Base-by-base conservation (phyloP, 148 eudicot species). In the Fagopyrum esculentum region DNA sequence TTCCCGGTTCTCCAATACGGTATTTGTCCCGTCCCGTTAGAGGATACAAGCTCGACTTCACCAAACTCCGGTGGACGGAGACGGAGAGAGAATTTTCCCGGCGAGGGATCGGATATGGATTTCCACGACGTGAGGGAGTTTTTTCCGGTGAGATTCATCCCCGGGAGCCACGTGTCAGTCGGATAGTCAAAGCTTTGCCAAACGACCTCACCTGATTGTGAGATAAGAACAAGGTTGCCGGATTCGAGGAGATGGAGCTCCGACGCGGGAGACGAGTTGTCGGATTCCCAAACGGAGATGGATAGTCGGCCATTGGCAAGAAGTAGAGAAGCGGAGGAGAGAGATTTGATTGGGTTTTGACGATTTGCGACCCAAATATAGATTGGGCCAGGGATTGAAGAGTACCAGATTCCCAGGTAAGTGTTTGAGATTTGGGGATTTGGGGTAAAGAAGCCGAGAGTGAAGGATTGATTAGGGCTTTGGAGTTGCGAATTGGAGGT, bases 341-440 rank as follows among this genome's bases (percentile, higher is more conserved):
- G 49, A 57, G 74, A 74, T 45, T 45, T 78, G 73, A 83, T 73
- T 35, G 98, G 92, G 22, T 73, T 43, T 6, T 77, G 83, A 2
- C 96, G 83, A 74, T 93, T 93, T 2, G 93, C 96, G 6, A 93
- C 91, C 98, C 98, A 93, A 44, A 90, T 74, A 78, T 85, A 85
- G 19, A 89, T 85, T 6, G 75, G 90, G 0, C 88, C 85, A 0
- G 90, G 93, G 52, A 92, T 85, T 4, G 89, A 80, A 17, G 87
- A 74, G 81, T 88, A 90, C 88, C 88, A 86, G 66, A 90, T 87
- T 16, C 88, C 91, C 7, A 90, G 80, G 76, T 93, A 90, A 76
- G 83, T 78, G 52, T 55, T 77, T 35, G 57, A 19, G 52, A 43
- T 48, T 43, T 85, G 73, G n/a, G 78, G 72, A 69, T 81, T 82